These are phyloP conservation scores for Salix caprea DNA, from an alignment of 345 rosid genomes.

Conservation along the genomic window DNA sequence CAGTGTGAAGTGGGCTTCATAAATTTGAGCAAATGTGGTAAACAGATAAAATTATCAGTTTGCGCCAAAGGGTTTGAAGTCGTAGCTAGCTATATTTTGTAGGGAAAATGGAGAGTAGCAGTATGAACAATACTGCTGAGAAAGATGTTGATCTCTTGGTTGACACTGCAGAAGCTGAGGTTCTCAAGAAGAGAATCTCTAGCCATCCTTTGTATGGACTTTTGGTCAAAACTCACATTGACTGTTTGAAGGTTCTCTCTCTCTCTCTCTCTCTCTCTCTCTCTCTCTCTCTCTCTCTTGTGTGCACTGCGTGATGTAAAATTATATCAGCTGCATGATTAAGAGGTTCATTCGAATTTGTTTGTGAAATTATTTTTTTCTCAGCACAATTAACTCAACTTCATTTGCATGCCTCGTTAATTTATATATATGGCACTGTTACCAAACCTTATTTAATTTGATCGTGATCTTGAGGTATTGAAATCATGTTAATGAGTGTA, in stretches of 20 bases:
- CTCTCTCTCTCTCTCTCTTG: background rate
- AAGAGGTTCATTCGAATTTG: background rate
- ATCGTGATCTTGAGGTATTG: too few relatives aligned
- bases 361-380: background rate
- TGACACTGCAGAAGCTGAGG: conserved; percentile 11
- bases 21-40: conserved; percentile 2
- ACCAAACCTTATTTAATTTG: too few relatives aligned
- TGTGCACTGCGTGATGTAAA: background rate
- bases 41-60: background rate
- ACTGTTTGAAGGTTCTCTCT: conserved; percentile 54
- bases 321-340: background rate
- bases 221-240: conserved; percentile 40
- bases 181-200: conserved; percentile 47
- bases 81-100: background rate
- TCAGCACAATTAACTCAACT: too few relatives aligned
- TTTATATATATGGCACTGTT: too few relatives aligned
- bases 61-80: background rate
- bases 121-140: background rate
- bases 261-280: conserved; percentile 7
- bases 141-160: conserved; percentile 1
- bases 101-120: background rate
- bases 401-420: too few relatives aligned
- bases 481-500: too few relatives aligned
- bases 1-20: background rate
- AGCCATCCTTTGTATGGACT: conserved; percentile 47